phyloP scores from a whole-genome alignment of 805 yeast genomes.

The Saccharomycopsis sp. region DNA sequence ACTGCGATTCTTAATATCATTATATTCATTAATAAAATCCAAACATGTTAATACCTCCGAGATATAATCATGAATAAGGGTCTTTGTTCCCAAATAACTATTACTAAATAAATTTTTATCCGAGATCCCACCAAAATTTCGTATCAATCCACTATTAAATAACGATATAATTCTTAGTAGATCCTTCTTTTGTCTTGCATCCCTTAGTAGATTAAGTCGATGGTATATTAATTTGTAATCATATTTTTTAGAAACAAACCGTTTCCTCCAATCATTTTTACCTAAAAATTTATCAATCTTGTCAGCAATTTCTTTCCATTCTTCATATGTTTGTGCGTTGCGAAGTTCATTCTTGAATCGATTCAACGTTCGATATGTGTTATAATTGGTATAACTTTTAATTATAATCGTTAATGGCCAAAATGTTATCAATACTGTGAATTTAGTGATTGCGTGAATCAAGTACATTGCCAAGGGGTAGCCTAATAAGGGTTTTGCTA shows the following conservation, averaged over 20 bases:
- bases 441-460: constrained; percentile 10
- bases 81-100: constrained; percentile 82
- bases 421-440: constrained; percentile 10
- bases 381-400: constrained; percentile 18
- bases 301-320: constrained; percentile 57
- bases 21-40: constrained; percentile 42
- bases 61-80: constrained; percentile 80
- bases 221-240: constrained; percentile 80
- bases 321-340: constrained; percentile 53
- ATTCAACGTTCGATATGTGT: constrained; percentile 6
- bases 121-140: constrained; percentile 90
- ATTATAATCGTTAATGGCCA: constrained; percentile 20
- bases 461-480: constrained; percentile 6
- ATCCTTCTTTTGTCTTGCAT: constrained; percentile 56
- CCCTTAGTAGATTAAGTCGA: constrained; percentile 52
- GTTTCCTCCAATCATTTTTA: constrained; percentile 67
- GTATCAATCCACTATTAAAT: constrained; percentile 71
- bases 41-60: constrained; percentile 67
- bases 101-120: constrained; percentile 72
- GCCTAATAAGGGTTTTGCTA: no score
- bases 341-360: constrained; percentile 9
- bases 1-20: constrained; percentile 25
- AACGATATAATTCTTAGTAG: constrained; percentile 52
- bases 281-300: constrained; percentile 46
- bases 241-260: constrained; percentile 26